Conservation (phyloP, 148 eudicot genomes). For the Pouteria glomerata region DNA sequence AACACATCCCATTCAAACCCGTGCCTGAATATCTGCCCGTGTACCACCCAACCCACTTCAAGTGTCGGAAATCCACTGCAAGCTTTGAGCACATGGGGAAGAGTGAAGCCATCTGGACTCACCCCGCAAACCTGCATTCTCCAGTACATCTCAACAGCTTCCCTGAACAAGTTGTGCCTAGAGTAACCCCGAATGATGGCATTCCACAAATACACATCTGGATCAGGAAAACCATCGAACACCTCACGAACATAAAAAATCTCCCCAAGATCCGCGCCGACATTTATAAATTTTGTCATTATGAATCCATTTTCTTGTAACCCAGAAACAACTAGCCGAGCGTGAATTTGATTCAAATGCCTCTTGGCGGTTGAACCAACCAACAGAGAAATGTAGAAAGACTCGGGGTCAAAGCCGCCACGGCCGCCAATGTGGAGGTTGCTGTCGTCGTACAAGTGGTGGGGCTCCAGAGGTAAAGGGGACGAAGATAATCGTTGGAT, state of each 20-base stretch:
- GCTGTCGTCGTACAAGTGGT: neutral
- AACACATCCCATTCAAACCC: conserved; percentile 44
- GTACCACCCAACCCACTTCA: conserved; percentile 38
- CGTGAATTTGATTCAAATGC: conserved; percentile 45
- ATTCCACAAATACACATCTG: conserved; percentile 52
- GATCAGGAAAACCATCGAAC: conserved; percentile 59
- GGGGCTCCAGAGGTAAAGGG: conserved; percentile 8
- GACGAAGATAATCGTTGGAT: conserved; percentile 10
- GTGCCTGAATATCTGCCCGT: conserved; percentile 40
- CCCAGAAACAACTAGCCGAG: conserved; percentile 31
- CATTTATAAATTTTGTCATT: conserved; percentile 45
- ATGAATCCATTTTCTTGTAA: conserved; percentile 38
- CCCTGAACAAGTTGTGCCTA: conserved; percentile 25
- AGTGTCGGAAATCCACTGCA: conserved; percentile 29
- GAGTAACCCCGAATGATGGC: conserved; percentile 52
- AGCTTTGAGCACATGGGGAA: conserved; percentile 53
- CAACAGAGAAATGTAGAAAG: conserved; percentile 33
- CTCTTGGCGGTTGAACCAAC: conserved; percentile 21
- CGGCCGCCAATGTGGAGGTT: too few species aligned
- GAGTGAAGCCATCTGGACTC: conserved; percentile 43
- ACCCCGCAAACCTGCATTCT: conserved; percentile 43
- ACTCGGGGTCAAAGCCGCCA: conserved; percentile 18
- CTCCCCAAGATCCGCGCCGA: conserved; percentile 25
- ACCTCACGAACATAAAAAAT: conserved; percentile 42
- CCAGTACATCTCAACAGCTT: conserved; percentile 32